Conservation (phyloP, 192 early-diverging fungal genomes). For the Coemansia sp. region DNA sequence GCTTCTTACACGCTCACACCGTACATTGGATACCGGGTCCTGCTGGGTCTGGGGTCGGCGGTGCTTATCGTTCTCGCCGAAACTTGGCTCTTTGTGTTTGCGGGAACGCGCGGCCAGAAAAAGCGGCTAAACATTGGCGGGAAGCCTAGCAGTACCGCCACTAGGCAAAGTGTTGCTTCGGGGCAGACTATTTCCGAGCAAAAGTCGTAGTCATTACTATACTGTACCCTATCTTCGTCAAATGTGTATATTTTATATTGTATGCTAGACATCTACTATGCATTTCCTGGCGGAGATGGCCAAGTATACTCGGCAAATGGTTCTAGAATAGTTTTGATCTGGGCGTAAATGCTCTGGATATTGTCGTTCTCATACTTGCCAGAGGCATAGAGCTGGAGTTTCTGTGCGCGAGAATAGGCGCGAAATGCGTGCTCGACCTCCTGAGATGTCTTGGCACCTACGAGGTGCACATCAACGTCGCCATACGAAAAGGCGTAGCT, state of each 20-base stretch:
- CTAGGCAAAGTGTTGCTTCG: background rate
- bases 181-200: background rate
- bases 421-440: constrained; percentile 38
- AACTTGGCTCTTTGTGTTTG: constrained; percentile 43
- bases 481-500: constrained; percentile 35
- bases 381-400: constrained; percentile 9
- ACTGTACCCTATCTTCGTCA: background rate
- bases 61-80: constrained; percentile 34
- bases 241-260: background rate
- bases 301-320: constrained; percentile 51
- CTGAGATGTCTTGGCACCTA: constrained; percentile 35
- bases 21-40: constrained; percentile 46
- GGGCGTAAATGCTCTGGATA: constrained; percentile 14
- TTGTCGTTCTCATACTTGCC: constrained; percentile 21
- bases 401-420: constrained; percentile 18
- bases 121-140: constrained; percentile 14
- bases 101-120: constrained; percentile 45
- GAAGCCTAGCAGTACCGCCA: background rate
- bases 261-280: constrained; percentile 8
- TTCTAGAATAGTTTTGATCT: constrained; percentile 22
- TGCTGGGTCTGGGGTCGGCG: constrained; percentile 40
- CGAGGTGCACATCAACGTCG: constrained; percentile 35
- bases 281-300: constrained; percentile 43
- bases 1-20: constrained; percentile 49
- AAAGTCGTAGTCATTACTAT: background rate